Evolutionary conservation across 2,329 filamentous ascomycete species (phyloP).

Genomic region (Neopestalotiopsis sp.): DNA sequence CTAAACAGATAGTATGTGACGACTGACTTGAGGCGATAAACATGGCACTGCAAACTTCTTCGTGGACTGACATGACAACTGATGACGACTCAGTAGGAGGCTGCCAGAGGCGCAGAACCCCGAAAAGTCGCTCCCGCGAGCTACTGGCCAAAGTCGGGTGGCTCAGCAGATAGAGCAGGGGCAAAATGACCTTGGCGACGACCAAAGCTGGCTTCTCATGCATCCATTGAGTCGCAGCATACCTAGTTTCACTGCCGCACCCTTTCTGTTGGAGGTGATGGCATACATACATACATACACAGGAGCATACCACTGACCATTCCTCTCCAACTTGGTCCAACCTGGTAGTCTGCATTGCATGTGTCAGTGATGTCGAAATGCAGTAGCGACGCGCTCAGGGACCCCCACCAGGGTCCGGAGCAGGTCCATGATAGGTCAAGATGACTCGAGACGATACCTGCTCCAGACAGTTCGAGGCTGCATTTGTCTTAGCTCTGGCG

Average conservation of each 20-base stretch:
- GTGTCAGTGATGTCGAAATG: constrained; percentile 29
- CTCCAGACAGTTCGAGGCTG: not conserved
- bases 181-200: not conserved
- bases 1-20: not conserved
- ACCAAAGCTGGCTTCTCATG: not conserved
- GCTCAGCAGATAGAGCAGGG: not conserved
- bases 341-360: not conserved
- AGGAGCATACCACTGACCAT: too few relatives aligned
- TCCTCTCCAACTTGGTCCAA: not conserved
- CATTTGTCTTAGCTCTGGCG: not conserved
- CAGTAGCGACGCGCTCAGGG: constrained; percentile 22
- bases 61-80: not conserved
- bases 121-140: not conserved
- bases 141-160: constrained; percentile 1
- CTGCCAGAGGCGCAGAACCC: not conserved
- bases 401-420: not conserved
- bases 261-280: not conserved
- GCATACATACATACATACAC: too few relatives aligned
- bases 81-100: not conserved
- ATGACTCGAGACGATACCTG: constrained; percentile 6
- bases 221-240: not conserved
- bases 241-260: not conserved
- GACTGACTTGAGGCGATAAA: not conserved
- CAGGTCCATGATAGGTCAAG: not conserved
- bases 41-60: not conserved